Evolutionary conservation across 768 basidiomycete species (phyloP).

Genomic region (Cystoderma amianthinum): DNA sequence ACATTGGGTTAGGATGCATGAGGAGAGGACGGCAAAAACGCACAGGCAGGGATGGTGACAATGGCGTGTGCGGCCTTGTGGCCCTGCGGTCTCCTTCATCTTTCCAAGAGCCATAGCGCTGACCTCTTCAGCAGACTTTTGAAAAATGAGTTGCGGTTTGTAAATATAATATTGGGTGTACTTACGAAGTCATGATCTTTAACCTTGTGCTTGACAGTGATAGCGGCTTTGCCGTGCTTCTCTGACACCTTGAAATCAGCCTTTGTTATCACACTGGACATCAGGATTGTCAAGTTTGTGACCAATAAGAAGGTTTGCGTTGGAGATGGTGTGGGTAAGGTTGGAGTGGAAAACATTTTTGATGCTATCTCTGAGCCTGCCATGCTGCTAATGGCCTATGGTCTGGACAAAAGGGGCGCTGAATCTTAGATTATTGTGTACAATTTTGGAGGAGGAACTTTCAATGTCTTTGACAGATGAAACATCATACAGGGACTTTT

Average conservation of each 20-base stretch:
- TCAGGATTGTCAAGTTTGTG: conserved; percentile 74
- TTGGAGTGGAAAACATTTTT: conserved; percentile 92
- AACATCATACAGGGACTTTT: conserved; percentile 99
- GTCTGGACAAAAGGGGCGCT: conserved; percentile 92
- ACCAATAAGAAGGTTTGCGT: conserved; percentile 91
- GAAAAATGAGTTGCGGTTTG: neutral
- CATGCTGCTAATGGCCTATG: conserved; percentile 99
- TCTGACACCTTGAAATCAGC: conserved; percentile 74
- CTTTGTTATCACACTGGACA: conserved; percentile 74
- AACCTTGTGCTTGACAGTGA: conserved; percentile 59
- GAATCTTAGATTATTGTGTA: conserved; percentile 97
- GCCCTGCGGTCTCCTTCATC: conserved; percentile 69
- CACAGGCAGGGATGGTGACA: conserved; percentile 52
- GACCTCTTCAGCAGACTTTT: conserved; percentile 57
- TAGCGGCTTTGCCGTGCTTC: conserved; percentile 71
- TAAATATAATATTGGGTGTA: conserved; percentile 3
- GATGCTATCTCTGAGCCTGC: conserved; percentile 91
- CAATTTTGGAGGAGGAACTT: conserved; percentile 97
- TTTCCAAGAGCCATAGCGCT: conserved; percentile 59
- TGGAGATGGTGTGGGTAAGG: conserved; percentile 92
- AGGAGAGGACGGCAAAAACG: conserved; percentile 5
- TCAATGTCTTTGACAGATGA: conserved; percentile 98
- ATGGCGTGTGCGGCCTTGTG: conserved; percentile 56
- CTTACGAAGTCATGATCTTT: conserved; percentile 50
- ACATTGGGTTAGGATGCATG: conserved; percentile 9